Evolutionary conservation across 768 basidiomycete species (phyloP).

Genomic region (Trametes maxima): DNA sequence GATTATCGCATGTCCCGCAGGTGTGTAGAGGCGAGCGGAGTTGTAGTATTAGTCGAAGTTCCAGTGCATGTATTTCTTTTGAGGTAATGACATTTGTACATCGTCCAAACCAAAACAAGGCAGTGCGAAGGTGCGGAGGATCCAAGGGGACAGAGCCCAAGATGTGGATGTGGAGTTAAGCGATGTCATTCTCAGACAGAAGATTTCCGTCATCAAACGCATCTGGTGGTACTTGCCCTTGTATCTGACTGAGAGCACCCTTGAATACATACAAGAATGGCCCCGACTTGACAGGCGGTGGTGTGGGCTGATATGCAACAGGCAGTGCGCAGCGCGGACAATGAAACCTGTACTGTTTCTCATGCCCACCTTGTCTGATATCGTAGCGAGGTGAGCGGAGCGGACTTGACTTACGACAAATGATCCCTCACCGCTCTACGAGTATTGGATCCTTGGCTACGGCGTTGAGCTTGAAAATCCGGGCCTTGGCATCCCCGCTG

Average conservation of each 20-base stretch:
- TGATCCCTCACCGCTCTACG: conserved; percentile 68
- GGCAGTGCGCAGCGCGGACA: conserved; percentile 70
- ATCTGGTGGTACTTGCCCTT: conserved; percentile 83
- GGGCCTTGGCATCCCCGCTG: conserved; percentile 53
- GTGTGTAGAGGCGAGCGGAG: not conserved
- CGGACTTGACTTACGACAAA: not conserved
- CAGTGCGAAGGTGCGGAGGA: not conserved
- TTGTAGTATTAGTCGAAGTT: too few species aligned
- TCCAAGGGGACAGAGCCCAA: not conserved
- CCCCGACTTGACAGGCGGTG: conserved; percentile 75
- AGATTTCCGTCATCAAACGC: conserved; percentile 67
- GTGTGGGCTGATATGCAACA: conserved; percentile 76
- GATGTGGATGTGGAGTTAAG: not conserved
- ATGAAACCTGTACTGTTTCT: conserved; percentile 72
- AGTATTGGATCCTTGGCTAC: conserved; percentile 67
- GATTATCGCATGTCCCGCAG: not conserved
- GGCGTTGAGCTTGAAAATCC: conserved; percentile 89
- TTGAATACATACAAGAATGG: conserved; percentile 79
- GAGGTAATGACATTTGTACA: too few species aligned
- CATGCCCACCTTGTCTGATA: conserved; percentile 64
- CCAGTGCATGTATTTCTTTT: too few species aligned
- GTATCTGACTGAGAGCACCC: conserved; percentile 84
- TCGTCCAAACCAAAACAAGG: too few species aligned
- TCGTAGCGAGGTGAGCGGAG: conserved; percentile 23
- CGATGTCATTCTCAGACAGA: conserved; percentile 6